Evolutionary conservation across 495 filamentous ascomycete genomes (phyloP), one percentile per base, ranked within the genome.

Genomic region (Penicillium ucsense): DNA sequence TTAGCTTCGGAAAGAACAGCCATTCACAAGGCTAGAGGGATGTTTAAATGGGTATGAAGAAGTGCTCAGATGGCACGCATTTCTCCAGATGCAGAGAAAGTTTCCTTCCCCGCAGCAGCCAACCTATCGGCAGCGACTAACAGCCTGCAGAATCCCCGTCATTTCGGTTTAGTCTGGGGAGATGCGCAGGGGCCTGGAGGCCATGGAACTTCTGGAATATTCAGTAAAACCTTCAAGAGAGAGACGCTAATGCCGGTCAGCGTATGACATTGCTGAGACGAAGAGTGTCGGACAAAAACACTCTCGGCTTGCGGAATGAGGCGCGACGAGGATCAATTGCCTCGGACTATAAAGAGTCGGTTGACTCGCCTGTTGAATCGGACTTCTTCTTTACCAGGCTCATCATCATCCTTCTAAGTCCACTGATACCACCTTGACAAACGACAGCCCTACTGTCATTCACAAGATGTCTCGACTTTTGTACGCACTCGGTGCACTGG

Each of bases 401-500:
- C 39, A 31, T 41, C 29, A 8, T 20, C 10, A n/a, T n/a, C 20
- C 8, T 41, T n/a, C 29, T 29, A 11, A 5, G 28, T 31, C 39
- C 3, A 31, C 29, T 8, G 37, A 27, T 3, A 6, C 20, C n/a
- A 3, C 2, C 12, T 41, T 41, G 28, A 31, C 8, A 10, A n/a
- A 9, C 3, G 10, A 27, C 28, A 41, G 39, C 31, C 8, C 29
- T 3, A 30, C 29, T n/a, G 8, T 30, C 12, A n/a, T 3, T 30
- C 1, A 41, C 20, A 20, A 20, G 20, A 20, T 41, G 39, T 41
- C 39, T 41, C 39, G 39, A 6, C 39, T 41, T 41, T 30, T 41
- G 8, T 41, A 41, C 29, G 52, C 57, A 49, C 57, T 63, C 3
- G 56, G 60, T 29, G 60, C 60, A 45, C 47, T 63, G 5, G 50